phyloP scores from a whole-genome alignment of 2,329 filamentous ascomycete genomes.

The Huntiella abstrusa region DNA sequence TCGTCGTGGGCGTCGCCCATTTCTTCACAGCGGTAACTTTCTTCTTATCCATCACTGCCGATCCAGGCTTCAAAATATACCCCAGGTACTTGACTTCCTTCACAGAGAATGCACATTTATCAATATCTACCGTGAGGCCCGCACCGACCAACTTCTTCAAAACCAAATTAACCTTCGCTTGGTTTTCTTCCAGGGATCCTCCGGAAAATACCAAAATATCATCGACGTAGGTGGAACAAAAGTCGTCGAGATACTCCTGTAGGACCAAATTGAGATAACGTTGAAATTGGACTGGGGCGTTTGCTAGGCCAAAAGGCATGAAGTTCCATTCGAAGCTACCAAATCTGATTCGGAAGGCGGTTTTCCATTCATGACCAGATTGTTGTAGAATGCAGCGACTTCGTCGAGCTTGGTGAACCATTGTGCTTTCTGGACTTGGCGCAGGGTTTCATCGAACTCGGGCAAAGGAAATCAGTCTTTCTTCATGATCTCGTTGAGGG shows the following conservation, averaged over 20 bases:
- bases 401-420: not conserved
- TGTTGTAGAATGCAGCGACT: not conserved
- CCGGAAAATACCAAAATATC: not conserved
- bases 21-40: too few relatives aligned
- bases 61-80: too few relatives aligned
- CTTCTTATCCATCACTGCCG: too few relatives aligned
- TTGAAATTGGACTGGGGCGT: not conserved
- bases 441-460: not conserved
- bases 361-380: not conserved
- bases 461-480: not conserved
- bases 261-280: not conserved
- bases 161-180: too few relatives aligned
- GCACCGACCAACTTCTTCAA: too few relatives aligned
- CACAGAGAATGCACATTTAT: too few relatives aligned
- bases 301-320: slow-evolving; percentile 1
- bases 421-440: not conserved
- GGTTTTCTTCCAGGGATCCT: too few relatives aligned
- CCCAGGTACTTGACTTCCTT: too few relatives aligned
- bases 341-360: not conserved
- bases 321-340: not conserved
- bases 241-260: not conserved
- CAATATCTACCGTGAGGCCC: too few relatives aligned
- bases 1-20: too few relatives aligned
- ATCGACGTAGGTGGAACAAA: not conserved
- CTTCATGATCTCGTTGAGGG: not conserved